Conservation (phyloP, 495 filamentous ascomycete genomes). For the Podospora anserina region DNA sequence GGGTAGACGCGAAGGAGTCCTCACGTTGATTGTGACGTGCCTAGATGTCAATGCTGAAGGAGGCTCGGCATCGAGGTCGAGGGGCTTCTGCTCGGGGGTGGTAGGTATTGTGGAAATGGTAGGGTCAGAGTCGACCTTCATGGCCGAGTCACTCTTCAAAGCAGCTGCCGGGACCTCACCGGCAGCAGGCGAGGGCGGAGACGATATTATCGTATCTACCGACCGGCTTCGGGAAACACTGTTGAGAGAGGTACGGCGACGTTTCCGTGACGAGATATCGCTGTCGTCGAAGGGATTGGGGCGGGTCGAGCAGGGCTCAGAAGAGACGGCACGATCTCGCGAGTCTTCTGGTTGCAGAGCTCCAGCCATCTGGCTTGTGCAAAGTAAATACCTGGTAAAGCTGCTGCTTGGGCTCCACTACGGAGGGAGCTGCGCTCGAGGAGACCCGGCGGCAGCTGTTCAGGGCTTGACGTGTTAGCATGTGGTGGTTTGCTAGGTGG, state of each 20-base stretch:
- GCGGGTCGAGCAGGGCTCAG: conserved; percentile 57
- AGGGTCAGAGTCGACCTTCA: conserved; percentile 43
- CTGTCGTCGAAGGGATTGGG: conserved; percentile 56
- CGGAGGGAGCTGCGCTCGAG: conserved; percentile 34
- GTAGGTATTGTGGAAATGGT: conserved; percentile 35
- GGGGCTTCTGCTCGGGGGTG: conserved; percentile 36
- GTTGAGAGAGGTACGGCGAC: conserved; percentile 46
- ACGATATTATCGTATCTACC: conserved; percentile 36
- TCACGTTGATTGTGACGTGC: conserved; percentile 53
- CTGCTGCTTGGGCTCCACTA: conserved; percentile 28
- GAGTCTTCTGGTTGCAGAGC: conserved; percentile 45
- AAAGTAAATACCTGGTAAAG: conserved; percentile 22
- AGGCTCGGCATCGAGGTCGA: conserved; percentile 25
- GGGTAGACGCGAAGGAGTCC: conserved; percentile 37
- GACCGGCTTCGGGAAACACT: conserved; percentile 43
- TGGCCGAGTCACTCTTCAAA: conserved; percentile 33
- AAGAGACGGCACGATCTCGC: conserved; percentile 56
- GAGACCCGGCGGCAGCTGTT: conserved; percentile 38
- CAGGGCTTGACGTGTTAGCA: conserved; percentile 32
- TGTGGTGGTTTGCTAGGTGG: conserved; percentile 29
- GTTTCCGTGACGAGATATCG: conserved; percentile 51
- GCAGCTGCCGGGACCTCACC: conserved; percentile 24
- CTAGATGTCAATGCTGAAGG: conserved; percentile 42
- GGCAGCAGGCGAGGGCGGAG: conserved; percentile 24
- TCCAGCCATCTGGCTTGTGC: conserved; percentile 52